Evolutionary conservation across 2,329 filamentous ascomycete species (phyloP), one percentile per base, ranked within the genome.

Genomic region (Xylaria sp.): DNA sequence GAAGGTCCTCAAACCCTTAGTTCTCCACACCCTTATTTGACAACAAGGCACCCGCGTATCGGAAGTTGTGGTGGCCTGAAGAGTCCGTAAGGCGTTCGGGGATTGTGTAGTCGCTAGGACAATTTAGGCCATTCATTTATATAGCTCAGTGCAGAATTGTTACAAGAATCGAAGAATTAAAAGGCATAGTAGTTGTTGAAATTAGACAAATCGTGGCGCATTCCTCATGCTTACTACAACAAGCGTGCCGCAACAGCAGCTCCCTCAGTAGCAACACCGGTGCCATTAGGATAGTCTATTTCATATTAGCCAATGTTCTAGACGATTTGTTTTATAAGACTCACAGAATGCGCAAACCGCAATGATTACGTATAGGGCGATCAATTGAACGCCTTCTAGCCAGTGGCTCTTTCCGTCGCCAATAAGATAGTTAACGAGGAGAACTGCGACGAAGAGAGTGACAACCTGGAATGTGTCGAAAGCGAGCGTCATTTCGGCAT

Each of bases 401-500:
- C 92, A 95, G 70, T 94, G 92, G 65, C 89, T 93, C 74, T 92
- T 87, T 31, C 92, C 92, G 70, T 96, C 92, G 19, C 89, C 83
- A 51, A 96, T 92, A 45, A 96, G 78, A 74, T 96, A 96, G 74
- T 96, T 96, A 61, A 94, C 91, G 35, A 96, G 83, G 43, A 96
- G 86, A 0, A 92, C 91, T 1, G 92, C 88, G 12, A 95, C 91
- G 69, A 96, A 96, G 42, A 96, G 80, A 42, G 91, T 89, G 21
- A 93, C 90, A 14, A 97, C 89, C 78, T 97, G 92, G 81, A 97
- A 97, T 0, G 88, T 88, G 73, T 96, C 92, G 74, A 97, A 95
- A 75, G 89, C 89, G 4, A 96, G 84, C 19, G 88, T 92, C 92
- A 94, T 94, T 1, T 87, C 82, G 64, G 89, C 87, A 65, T 85